Percentiles rank a stretch among this genome's conserved stretches.
Evolutionary conservation across 2,329 filamentous ascomycete genomes (phyloP).

Genomic region (Colletotrichum sp.): DNA sequence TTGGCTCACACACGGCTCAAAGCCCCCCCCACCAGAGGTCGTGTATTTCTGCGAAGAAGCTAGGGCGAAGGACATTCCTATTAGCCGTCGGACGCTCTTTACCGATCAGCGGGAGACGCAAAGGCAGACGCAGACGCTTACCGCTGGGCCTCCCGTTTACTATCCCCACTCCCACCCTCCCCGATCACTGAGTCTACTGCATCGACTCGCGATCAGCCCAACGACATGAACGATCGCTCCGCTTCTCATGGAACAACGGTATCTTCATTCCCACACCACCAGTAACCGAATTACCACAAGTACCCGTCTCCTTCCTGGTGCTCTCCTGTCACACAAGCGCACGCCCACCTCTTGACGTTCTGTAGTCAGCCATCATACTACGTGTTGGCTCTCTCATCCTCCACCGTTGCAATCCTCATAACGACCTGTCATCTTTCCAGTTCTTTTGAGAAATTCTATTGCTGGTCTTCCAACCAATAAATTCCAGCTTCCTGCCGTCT

Average conservation of each 20-base stretch:
- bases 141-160: neutral
- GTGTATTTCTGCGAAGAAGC: neutral
- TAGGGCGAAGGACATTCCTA: neutral
- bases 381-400: neutral
- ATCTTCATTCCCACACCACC: conserved; percentile 1
- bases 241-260: neutral
- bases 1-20: neutral
- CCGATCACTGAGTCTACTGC: conserved; percentile 19
- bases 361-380: neutral
- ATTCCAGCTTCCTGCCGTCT: neutral
- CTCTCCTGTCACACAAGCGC: fast-evolving
- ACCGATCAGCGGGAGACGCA: neutral
- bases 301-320: neutral
- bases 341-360: neutral
- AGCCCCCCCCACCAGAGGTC: neutral
- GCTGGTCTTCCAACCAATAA: neutral
- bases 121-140: neutral
- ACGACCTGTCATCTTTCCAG: conserved; percentile 4
- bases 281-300: neutral
- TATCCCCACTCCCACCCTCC: neutral
- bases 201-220: conserved; percentile 16
- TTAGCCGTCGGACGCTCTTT: neutral
- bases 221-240: conserved; percentile 10
- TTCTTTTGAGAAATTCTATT: neutral
- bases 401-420: neutral